Percentiles rank a stretch among this genome's conserved stretches.
Evolutionary conservation across 2,329 filamentous ascomycete genomes (phyloP).

Genomic region (Colletotrichum simmondsii): DNA sequence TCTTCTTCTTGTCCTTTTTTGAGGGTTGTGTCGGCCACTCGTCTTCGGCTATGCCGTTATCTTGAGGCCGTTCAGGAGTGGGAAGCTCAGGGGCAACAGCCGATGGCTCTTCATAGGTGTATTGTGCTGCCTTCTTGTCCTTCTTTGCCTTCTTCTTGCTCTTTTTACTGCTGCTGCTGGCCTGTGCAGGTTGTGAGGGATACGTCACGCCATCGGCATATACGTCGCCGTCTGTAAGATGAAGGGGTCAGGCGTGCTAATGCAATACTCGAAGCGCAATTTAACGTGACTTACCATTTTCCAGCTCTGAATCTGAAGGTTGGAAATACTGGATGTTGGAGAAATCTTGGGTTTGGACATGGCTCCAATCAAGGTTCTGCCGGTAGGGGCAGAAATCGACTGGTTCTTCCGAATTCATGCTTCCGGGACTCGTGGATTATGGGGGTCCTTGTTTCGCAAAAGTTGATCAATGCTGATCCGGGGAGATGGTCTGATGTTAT

Average conservation of each 20-base stretch:
- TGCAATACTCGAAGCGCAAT: neutral
- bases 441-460: slow-evolving; percentile 27
- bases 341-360: slow-evolving; percentile 55
- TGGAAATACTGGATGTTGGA: slow-evolving; percentile 54
- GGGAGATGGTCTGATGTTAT: slow-evolving; percentile 16
- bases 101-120: slow-evolving; percentile 6
- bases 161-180: slow-evolving; percentile 24
- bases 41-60: slow-evolving; percentile 16
- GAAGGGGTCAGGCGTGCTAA: neutral
- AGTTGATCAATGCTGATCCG: slow-evolving; percentile 29
- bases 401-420: slow-evolving; percentile 53
- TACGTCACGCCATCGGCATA: slow-evolving; percentile 29
- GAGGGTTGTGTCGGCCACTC: slow-evolving; percentile 25
- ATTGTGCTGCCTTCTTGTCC: slow-evolving; percentile 19
- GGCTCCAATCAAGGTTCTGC: slow-evolving; percentile 49
- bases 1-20: slow-evolving; percentile 35
- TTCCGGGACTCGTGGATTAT: slow-evolving; percentile 39
- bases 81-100: neutral
- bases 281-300: slow-evolving; percentile 25
- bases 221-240: slow-evolving; percentile 22
- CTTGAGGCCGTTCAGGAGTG: slow-evolving; percentile 11
- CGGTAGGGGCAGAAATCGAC: slow-evolving; percentile 52
- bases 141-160: slow-evolving; percentile 38
- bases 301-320: slow-evolving; percentile 50
- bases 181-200: slow-evolving; percentile 14